These are phyloP conservation scores for Xylaria sp. DNA, from an alignment of 2,329 filamentous ascomycete species.

Conservation along the genomic window DNA sequence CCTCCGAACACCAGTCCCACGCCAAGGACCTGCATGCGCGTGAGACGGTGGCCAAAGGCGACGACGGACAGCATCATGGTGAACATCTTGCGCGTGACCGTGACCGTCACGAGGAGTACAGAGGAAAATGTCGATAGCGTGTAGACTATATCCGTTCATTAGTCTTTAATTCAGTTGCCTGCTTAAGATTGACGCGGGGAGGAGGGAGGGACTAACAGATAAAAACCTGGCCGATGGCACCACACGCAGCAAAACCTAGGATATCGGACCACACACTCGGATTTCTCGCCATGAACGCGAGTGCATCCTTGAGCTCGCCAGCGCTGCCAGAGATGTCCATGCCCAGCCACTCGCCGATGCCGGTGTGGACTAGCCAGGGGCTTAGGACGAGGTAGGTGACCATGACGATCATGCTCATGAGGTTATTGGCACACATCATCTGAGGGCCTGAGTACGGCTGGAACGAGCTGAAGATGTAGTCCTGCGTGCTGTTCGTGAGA, in stretches of 20 bases:
- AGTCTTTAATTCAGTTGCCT: slow-evolving; percentile 14
- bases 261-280: slow-evolving; percentile 88
- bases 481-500: slow-evolving; percentile 95
- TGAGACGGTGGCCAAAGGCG: slow-evolving; percentile 90
- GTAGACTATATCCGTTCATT: slow-evolving; percentile 69
- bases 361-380: slow-evolving; percentile 80
- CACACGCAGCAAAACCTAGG: slow-evolving; percentile 87
- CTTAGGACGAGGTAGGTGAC: slow-evolving; percentile 78
- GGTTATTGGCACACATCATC: slow-evolving; percentile 99
- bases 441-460: slow-evolving; percentile 88
- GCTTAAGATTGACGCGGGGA: background rate
- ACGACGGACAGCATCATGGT: slow-evolving; percentile 98
- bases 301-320: slow-evolving; percentile 82
- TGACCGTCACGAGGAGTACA: slow-evolving; percentile 92
- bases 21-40: slow-evolving; percentile 91
- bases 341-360: slow-evolving; percentile 71
- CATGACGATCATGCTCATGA: slow-evolving; percentile 85
- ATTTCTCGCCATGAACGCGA: slow-evolving; percentile 82
- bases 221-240: slow-evolving; percentile 94
- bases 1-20: slow-evolving; percentile 94
- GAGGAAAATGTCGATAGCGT: slow-evolving; percentile 93
- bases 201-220: slow-evolving; percentile 71
- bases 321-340: slow-evolving; percentile 72
- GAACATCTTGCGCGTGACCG: slow-evolving; percentile 98
- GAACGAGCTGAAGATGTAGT: slow-evolving; percentile 87